phyloP scores from a whole-genome alignment of 2,329 filamentous ascomycete species.

The Penicillium sumatraense region DNA sequence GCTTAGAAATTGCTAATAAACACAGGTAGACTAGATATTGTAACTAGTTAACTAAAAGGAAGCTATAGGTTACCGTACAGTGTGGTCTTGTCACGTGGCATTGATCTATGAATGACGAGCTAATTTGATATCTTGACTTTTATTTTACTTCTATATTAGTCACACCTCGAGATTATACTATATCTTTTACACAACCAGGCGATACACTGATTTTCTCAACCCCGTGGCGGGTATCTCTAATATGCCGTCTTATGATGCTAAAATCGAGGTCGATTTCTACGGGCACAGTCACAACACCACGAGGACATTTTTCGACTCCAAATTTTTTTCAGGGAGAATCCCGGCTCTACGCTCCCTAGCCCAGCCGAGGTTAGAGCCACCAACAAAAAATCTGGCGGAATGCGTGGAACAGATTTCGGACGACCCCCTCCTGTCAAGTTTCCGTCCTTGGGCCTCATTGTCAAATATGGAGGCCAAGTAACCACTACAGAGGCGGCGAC shows the following conservation, averaged over 20 bases:
- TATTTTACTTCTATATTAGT: too few species aligned
- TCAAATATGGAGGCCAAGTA: slow-evolving; percentile 42
- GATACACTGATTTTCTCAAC: too few species aligned
- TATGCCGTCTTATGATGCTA: slow-evolving; percentile 7
- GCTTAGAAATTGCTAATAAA: too few species aligned
- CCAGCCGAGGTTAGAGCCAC: slow-evolving; percentile 24
- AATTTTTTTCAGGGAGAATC: slow-evolving; percentile 17
- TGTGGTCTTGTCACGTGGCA: too few species aligned
- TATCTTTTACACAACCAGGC: too few species aligned
- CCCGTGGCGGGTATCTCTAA: too few species aligned
- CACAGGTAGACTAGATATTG: too few species aligned
- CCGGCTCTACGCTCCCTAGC: slow-evolving; percentile 28
- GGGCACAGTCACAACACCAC: slow-evolving; percentile 7
- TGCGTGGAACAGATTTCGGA: slow-evolving; percentile 22
- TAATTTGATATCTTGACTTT: too few species aligned
- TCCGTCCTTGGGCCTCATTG: slow-evolving; percentile 36
- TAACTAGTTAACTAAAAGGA: too few species aligned
- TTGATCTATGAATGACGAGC: too few species aligned
- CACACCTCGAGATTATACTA: too few species aligned
- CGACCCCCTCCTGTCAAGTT: slow-evolving; percentile 37
- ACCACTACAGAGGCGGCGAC: slow-evolving; percentile 36
- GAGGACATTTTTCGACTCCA: slow-evolving; percentile 14
- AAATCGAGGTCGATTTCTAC: slow-evolving; percentile 7
- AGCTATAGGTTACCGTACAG: too few species aligned
- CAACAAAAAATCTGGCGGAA: slow-evolving; percentile 16